Percentiles rank a stretch among this genome's conserved stretches.
phyloP scores from a whole-genome alignment of 768 basidiomycete species.

The Leccinum truebloodii region DNA sequence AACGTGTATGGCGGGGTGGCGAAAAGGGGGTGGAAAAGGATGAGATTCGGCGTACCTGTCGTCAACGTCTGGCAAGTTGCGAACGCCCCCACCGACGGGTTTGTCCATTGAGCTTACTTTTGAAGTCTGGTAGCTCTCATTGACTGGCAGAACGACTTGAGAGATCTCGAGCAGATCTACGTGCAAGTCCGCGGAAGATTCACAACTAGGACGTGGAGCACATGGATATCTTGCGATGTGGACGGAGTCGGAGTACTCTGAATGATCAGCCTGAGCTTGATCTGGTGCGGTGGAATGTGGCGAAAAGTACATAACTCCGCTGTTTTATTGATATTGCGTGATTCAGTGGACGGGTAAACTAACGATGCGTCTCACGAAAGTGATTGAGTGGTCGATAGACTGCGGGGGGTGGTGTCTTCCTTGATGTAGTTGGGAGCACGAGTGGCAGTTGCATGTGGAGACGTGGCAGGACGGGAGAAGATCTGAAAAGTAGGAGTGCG shows the following conservation, averaged over 20 bases:
- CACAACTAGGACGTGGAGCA: constrained; percentile 27
- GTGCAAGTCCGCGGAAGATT: constrained; percentile 35
- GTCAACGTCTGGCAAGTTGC: constrained; percentile 14
- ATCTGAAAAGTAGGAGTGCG: constrained; percentile 17
- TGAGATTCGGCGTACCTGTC: constrained; percentile 20
- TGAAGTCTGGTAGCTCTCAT: constrained; percentile 15
- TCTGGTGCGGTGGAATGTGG: constrained; percentile 26
- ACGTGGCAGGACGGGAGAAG: constrained; percentile 27
- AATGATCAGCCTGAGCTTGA: constrained; percentile 26
- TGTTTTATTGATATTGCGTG: constrained; percentile 17
- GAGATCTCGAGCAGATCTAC: constrained; percentile 28
- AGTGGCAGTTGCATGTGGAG: constrained; percentile 17
- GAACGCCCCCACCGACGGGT: constrained; percentile 1
- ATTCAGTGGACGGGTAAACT: constrained; percentile 7
- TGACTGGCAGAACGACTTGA: constrained; percentile 22
- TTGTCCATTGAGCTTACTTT: constrained; percentile 23
- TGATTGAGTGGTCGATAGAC: constrained; percentile 10
- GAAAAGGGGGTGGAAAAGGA: constrained; percentile 31
- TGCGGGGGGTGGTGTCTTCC: background rate
- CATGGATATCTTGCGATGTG: constrained; percentile 35
- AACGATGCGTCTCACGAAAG: constrained; percentile 1
- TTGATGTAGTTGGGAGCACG: constrained; percentile 3
- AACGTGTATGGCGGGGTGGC: constrained; percentile 19
- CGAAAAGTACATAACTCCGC: constrained; percentile 19
- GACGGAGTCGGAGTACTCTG: constrained; percentile 31